Base-by-base conservation (phyloP, 2,329 filamentous ascomycete genomes). In the Emmonsiellopsis sp. region DNA sequence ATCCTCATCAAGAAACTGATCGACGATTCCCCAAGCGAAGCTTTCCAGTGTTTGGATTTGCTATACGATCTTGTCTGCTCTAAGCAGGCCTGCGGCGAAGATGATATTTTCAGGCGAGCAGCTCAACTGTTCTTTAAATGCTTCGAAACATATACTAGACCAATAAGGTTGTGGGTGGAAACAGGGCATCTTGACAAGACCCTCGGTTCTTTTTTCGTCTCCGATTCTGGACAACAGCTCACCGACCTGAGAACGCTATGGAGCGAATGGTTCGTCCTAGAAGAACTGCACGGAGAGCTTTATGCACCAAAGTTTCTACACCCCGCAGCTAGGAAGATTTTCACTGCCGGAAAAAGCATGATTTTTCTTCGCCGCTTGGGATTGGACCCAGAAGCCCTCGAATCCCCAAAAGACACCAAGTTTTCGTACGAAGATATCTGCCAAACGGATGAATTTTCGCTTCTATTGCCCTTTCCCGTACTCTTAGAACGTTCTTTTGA, bases 321-420 rank as follows among this genome's bases (percentile, higher is more conserved):
- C 40, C 78, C 84, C 2, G 80, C 84, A 2, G 82, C 82, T 0
- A 72, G 75, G 27, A 86, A 84, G 57, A 88, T 96, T 39, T 92
- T 95, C 62, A 89, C 85, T 1, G 85, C 88, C 1, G 92, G 92
- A 0, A 96, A 96, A 69, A 94, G 86, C 61, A 84, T 93, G 53
- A 82, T 93, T 1, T 86, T 96, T 44, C 72, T 96, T n/a, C 85
- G 84, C 56, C 80, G 85, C 47, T 74, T 95, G 9, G 83, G 42
- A 75, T 78, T 53, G 75, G 52, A 58, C 11, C 61, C 61, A 5
- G 61, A 64, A n/a, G 53, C 51, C 11, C 32, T 62, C 2, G 59
- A 63, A n/a, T 39, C 52, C 8, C 79, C 55, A 66, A 73, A 48
- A 61, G 69, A 48, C 47, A 63, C 61, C 57, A 53, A 65, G 56